Conservation (phyloP, 768 basidiomycete genomes). For the Nevesoporus exiguus region DNA sequence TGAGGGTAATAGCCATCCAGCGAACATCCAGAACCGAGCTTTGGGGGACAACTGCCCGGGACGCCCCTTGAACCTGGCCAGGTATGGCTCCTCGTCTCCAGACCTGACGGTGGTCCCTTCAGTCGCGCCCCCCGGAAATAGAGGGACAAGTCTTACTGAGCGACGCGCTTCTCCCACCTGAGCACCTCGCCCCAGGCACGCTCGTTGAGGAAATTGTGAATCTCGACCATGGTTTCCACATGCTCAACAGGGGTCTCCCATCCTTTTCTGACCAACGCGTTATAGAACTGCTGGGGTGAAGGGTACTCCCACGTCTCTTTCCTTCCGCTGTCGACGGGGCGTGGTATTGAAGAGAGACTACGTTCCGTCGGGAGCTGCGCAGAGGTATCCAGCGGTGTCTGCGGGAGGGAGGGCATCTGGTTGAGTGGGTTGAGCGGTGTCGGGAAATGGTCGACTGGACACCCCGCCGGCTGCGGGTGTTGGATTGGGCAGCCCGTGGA, state of each 20-base stretch:
- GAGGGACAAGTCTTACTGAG: slow-evolving; percentile 19
- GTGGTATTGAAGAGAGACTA: slow-evolving; percentile 82
- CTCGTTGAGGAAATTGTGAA: slow-evolving; percentile 98
- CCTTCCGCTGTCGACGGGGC: slow-evolving; percentile 37
- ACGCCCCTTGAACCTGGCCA: slow-evolving; percentile 82
- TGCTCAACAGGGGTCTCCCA: slow-evolving; percentile 97
- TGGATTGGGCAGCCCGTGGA: slow-evolving; percentile 44
- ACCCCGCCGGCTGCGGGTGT: slow-evolving; percentile 39
- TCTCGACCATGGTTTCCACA: slow-evolving; percentile 95
- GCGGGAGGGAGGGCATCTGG: slow-evolving; percentile 84
- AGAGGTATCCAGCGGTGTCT: slow-evolving; percentile 55
- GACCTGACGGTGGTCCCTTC: slow-evolving; percentile 35
- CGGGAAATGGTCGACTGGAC: slow-evolving; percentile 58
- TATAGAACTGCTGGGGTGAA: slow-evolving; percentile 96
- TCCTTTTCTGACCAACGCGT: slow-evolving; percentile 92
- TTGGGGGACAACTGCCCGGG: slow-evolving; percentile 96
- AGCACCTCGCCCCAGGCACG: slow-evolving; percentile 93
- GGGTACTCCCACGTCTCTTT: slow-evolving; percentile 85
- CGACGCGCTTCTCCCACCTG: slow-evolving; percentile 78
- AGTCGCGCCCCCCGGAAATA: not conserved
- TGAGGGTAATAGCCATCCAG: slow-evolving; percentile 86
- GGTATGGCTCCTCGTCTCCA: slow-evolving; percentile 59
- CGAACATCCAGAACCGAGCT: slow-evolving; percentile 80
- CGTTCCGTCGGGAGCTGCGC: slow-evolving; percentile 68
- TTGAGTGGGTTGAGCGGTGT: slow-evolving; percentile 63